Base-by-base conservation (phyloP, 257 asterid species). In the Voacanga thouarsii region DNA sequence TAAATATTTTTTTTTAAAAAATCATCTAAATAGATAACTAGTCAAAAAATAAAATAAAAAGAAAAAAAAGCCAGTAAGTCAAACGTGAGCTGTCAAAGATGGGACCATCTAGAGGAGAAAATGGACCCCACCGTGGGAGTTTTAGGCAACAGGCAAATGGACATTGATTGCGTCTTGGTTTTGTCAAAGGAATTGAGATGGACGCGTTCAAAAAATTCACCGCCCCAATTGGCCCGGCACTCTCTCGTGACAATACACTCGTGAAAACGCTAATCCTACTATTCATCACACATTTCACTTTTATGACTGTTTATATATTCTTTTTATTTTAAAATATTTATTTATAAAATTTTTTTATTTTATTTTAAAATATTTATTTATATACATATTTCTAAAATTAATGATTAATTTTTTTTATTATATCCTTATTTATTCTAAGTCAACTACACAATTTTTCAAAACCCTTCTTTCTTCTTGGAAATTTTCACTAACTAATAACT, bases 171-270 rank as follows among this genome's bases (percentile, higher is more conserved):
- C 79, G 69, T 71, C 78, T 60, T 61, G 81, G 66, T 53, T 67
- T 72, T 78, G 85, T 87, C 85, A 76, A 84, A 80, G 30, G 28
- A 15, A 28, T 19, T 81, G 87, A 86, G 75, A 79, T 77, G 77
- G 88, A 84, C 86, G 78, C 82, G 79, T 78, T 84, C 87, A 63
- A 39, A 71, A 33, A 77, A 50, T 83, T 85, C 87, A 80, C 71
- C 79, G 79, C 85, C 87, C 82, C 68, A 4, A 63, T 77, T 55
- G 53, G 78, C 72, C 87, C 85, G 88, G 82, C 85, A 71, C 79
- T 76, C 73, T n/a, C 77, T 69, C 76, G 70, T 63, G 71, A 76
- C 64, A 21, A 79, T 33, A 21, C 10, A 51, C 51, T 50, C 64
- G 23, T 30, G 8, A 14, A 63, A 16, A 15, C 39, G 45, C 14